These are phyloP conservation scores for Ballota nigra DNA, from an alignment of 257 asterid genomes.

Conservation along the genomic window DNA sequence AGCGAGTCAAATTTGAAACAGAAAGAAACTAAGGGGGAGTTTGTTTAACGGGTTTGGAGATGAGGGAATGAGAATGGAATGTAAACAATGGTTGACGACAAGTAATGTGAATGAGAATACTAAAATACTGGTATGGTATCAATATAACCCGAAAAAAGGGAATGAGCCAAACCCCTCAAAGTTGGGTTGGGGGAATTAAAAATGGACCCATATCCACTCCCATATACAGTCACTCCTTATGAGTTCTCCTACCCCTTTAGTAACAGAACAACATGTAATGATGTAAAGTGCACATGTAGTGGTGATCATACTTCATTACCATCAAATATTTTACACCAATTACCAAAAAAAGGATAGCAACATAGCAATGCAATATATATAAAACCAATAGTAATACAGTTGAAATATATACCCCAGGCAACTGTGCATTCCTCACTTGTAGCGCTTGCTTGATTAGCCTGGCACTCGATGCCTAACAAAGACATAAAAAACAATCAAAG, in stretches of 20 bases:
- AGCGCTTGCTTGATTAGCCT: background rate
- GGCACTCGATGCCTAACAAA: background rate
- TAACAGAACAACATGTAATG: no score
- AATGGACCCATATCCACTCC: no score
- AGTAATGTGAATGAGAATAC: background rate
- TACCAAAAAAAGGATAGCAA: background rate
- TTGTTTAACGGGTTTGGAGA: background rate
- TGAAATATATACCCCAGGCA: background rate
- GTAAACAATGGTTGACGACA: background rate
- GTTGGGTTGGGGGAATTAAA: no score
- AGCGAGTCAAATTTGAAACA: background rate
- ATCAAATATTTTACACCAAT: background rate
- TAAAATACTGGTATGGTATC: no score
- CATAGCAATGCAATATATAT: background rate
- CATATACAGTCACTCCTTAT: no score
- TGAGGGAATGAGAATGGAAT: background rate
- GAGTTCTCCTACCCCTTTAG: no score
- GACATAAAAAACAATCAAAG: background rate
- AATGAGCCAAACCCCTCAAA: no score
- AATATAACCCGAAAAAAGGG: no score
- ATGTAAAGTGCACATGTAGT: no score
- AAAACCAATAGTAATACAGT: background rate
- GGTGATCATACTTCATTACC: background rate
- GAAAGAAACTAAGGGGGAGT: no score
- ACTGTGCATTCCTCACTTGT: conserved; percentile 1